Base-by-base conservation (phyloP, 2,329 filamentous ascomycete species). In the Sporothrix curviconia region DNA sequence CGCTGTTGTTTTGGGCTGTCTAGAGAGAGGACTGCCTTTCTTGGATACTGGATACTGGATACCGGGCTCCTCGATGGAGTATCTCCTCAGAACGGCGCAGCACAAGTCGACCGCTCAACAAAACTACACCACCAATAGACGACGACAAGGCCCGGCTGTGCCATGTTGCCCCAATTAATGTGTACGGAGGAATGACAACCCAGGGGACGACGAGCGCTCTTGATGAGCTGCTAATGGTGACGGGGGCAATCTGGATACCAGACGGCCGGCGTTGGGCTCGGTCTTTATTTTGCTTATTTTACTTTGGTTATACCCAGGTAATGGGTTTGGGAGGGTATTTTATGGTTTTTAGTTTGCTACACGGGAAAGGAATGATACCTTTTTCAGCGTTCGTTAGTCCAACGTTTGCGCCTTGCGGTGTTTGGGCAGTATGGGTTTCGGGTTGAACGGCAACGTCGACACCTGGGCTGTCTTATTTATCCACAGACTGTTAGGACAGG, bases 321-420 rank as follows among this genome's bases (percentile, higher is more conserved):
- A 30, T 40, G 14, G 14, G 17, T 32, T 30, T 28, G 25, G 39
- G 40, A n/a, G n/a, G n/a, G n/a, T n/a, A n/a, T n/a, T n/a, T 40
- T 39, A 7, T 22, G 34, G 11, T 32, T 55, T 17, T 55, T 36
- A 39, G 28, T 32, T 47, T 42, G 24, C 32, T 34, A 32, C 15
- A 17, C 32, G 50, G 42, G 46, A 58, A 58, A 28, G 56, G 28
- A 43, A 42, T 15, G 49, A 58, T 58, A 58, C 56, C 56, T 55
- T 47, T 55, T 54, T 58, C 49, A 58, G 56, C 56, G 56, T 25
- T 58, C 34, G 30, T 39, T 53, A 32, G n/a, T n/a, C n/a, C n/a
- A n/a, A n/a, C n/a, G n/a, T n/a, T n/a, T n/a, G n/a, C n/a, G n/a
- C n/a, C n/a, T n/a, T n/a, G n/a, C n/a, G n/a, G n/a, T n/a, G n/a